Base-by-base conservation (phyloP, 768 basidiomycete genomes). In the Tricholoma matsutake region DNA sequence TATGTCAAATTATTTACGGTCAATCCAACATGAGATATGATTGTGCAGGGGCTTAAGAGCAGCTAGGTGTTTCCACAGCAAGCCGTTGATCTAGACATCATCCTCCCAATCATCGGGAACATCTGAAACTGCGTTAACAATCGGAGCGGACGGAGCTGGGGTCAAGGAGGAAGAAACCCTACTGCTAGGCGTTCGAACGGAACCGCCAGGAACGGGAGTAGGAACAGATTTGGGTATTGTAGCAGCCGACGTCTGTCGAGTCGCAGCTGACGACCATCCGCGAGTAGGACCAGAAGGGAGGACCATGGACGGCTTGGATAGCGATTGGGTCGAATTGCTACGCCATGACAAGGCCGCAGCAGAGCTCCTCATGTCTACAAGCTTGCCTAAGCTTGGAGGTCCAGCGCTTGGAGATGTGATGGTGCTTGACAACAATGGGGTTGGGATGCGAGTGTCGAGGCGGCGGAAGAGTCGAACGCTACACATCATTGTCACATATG, bases 401-500 rank as follows among this genome's bases (percentile, higher is more conserved):
- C 71, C 43, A 16, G 75, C 69, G 3, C 65, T 66, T 18, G 73
- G 64, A 35, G 72, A 67, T 1, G 76, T 63, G 49, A 80, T 69
- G 47, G 67, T 68, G 3, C 74, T 66, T 1, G 92, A 93, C 6
- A 98, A 80, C 3, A 88, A 75, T 1, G 92, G 91, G 1, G 66
- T 70, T 0, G 95, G 94, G 5, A 92, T 75, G 22, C 92, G 85
- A 0, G 94, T 89, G 71, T 97, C 95, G 52, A 95, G 74, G 13
- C 93, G 83, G 34, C 92, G 82, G 54, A 92, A 77, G 53, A 97
- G 83, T 69, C 93, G 89, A 1, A 96, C 89, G 64, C 92, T 62
- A 43, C 34, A 22, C 7, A 34, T 7, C 29, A 32, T 32, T 18
- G 25, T 8, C 10, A 25, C n/a, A 22, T 34, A 56, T n/a, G n/a